Conservation (phyloP, 768 basidiomycete genomes). For the Boletus insuetus region DNA sequence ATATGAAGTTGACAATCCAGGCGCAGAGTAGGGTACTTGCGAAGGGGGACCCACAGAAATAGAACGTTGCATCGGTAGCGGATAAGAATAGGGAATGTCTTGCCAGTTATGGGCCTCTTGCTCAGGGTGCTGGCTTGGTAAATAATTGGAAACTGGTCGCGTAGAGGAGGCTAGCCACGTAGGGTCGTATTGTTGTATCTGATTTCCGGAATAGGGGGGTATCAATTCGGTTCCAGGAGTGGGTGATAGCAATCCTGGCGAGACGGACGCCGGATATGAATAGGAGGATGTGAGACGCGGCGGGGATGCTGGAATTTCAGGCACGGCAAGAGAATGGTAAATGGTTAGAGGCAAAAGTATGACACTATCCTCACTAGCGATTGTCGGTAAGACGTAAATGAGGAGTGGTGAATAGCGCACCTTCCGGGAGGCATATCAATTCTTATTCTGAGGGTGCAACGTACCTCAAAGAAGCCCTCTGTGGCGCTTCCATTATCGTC, state of each 20-base stretch:
- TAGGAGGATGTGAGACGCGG: slow-evolving; percentile 15
- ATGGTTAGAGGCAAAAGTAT: slow-evolving; percentile 63
- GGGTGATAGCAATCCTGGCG: slow-evolving; percentile 25
- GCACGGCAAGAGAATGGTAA: slow-evolving; percentile 60
- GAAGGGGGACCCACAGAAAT: slow-evolving; percentile 47
- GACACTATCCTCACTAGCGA: slow-evolving; percentile 63
- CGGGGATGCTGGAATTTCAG: slow-evolving; percentile 35
- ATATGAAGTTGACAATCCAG: slow-evolving; percentile 36
- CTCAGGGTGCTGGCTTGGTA: slow-evolving; percentile 3
- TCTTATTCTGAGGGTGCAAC: slow-evolving; percentile 58
- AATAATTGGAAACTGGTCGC: slow-evolving; percentile 4
- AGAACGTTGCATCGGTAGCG: slow-evolving; percentile 44
- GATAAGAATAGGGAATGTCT: slow-evolving; percentile 28
- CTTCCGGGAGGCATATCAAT: slow-evolving; percentile 66
- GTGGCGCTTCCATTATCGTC: slow-evolving; percentile 45
- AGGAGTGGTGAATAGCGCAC: slow-evolving; percentile 37
- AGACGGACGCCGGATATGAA: slow-evolving; percentile 15
- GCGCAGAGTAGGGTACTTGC: slow-evolving; percentile 29
- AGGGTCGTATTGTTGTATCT: slow-evolving; percentile 8
- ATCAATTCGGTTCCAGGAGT: slow-evolving; percentile 16
- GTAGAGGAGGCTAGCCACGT: slow-evolving; percentile 7
- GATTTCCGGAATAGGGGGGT: slow-evolving; percentile 8
- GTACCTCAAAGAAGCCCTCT: slow-evolving; percentile 66
- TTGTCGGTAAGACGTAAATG: slow-evolving; percentile 8
- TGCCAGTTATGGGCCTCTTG: slow-evolving; percentile 18